These are phyloP conservation scores for Chlamydomonas urium DNA, from an alignment of 139 green algal genomes.

Conservation along the genomic window DNA sequence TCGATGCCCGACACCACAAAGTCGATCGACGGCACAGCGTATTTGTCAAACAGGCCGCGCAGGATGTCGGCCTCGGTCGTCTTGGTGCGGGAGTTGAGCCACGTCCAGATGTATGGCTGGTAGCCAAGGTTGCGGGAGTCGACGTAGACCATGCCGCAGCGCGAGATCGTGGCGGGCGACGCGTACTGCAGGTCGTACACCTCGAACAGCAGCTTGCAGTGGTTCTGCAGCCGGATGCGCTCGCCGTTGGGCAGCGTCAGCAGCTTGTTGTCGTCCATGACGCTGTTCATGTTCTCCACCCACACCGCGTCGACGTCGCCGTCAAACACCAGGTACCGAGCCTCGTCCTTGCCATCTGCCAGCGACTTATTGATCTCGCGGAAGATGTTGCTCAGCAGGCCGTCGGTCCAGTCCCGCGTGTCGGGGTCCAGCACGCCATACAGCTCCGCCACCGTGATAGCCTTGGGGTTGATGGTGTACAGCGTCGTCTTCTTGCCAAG, in stretches of 20 bases:
- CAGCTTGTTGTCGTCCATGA: constrained; percentile 90
- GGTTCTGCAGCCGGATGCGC: constrained; percentile 73
- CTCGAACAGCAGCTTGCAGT: constrained; percentile 82
- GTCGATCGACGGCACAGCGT: constrained; percentile 57
- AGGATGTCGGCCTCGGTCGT: constrained; percentile 18
- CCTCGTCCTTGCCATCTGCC: constrained; percentile 54
- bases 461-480: constrained; percentile 76
- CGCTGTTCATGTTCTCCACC: constrained; percentile 89
- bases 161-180: constrained; percentile 67
- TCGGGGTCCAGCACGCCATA: constrained; percentile 79
- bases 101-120: constrained; percentile 70
- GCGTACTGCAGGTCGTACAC: constrained; percentile 50
- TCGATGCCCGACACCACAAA: constrained; percentile 75
- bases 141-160: constrained; percentile 89
- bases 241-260: constrained; percentile 83
- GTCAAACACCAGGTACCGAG: constrained; percentile 74
- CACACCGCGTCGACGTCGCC: constrained; percentile 83
- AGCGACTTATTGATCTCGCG: constrained; percentile 73
- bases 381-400: constrained; percentile 77
- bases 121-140: constrained; percentile 85
- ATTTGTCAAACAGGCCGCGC: constrained; percentile 73
- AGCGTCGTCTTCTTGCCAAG: constrained; percentile 75
- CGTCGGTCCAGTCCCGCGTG: constrained; percentile 82
- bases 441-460: constrained; percentile 63
- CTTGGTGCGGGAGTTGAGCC: constrained; percentile 50